Evolutionary conservation across 106 monocot genomes (phyloP).

Genomic region (Xerophyta viscosa): DNA sequence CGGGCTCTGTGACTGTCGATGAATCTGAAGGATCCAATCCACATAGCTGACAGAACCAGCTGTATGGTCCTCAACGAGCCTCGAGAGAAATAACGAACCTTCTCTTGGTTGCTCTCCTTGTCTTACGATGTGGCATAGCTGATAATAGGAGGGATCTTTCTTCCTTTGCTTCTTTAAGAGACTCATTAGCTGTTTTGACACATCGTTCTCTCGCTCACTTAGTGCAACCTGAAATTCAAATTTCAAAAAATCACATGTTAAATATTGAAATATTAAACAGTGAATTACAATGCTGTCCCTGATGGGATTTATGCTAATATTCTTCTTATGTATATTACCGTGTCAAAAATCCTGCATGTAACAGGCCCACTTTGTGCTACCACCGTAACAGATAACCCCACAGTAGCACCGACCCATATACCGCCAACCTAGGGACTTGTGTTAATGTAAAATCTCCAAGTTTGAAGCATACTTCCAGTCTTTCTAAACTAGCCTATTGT

Average conservation of each 20-base stretch:
- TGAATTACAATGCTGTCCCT: not conserved
- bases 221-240: conserved; percentile 24
- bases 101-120: conserved; percentile 40
- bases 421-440: too few species aligned
- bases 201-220: conserved; percentile 10
- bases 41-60: conserved; percentile 19
- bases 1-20: conserved; percentile 13
- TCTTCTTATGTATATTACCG: too few species aligned
- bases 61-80: conserved; percentile 32
- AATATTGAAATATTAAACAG: not conserved
- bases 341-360: too few species aligned
- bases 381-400: too few species aligned
- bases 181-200: conserved; percentile 16
- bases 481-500: too few species aligned
- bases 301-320: too few species aligned
- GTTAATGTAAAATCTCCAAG: too few species aligned
- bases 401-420: too few species aligned
- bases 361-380: too few species aligned
- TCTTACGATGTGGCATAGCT: conserved; percentile 29
- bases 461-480: too few species aligned
- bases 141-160: conserved; percentile 14
- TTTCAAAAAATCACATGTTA: conserved; percentile 1
- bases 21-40: conserved; percentile 31
- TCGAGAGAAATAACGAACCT: conserved; percentile 18
- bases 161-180: conserved; percentile 17